These are phyloP conservation scores for Prunus armeniaca DNA, from an alignment of 306 rosid genomes.

Conservation along the genomic window DNA sequence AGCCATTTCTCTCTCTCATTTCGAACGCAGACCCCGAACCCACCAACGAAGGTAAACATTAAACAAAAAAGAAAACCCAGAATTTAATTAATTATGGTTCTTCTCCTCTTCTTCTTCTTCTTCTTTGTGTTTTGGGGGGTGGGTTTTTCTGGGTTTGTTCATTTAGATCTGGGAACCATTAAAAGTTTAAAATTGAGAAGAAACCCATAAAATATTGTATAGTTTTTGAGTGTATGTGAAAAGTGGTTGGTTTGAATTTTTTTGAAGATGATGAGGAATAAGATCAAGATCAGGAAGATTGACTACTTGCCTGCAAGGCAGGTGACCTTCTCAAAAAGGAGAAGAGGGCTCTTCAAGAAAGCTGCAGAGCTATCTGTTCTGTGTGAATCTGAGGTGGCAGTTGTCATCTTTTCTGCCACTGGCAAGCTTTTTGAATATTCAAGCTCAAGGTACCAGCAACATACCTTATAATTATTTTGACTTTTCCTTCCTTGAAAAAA, in stretches of 20 bases:
- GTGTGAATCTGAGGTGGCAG: constrained; percentile 43
- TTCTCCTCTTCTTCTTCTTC: no score
- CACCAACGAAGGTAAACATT: no score
- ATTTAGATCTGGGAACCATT: no score
- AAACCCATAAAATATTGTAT: no score
- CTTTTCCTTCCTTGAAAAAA: neutral
- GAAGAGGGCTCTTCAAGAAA: constrained; percentile 48
- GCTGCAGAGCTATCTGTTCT: constrained; percentile 48
- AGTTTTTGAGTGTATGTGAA: no score
- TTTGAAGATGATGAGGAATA: constrained; percentile 12
- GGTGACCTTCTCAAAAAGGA: constrained; percentile 46
- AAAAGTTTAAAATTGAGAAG: no score
- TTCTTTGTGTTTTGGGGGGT: neutral
- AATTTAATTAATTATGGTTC: no score
- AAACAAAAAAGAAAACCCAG: no score
- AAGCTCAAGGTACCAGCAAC: constrained; percentile 27
- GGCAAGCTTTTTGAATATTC: constrained; percentile 43
- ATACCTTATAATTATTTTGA: neutral
- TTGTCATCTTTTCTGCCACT: constrained; percentile 37
- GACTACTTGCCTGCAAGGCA: constrained; percentile 45
- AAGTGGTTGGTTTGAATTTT: no score
- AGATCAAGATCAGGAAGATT: constrained; percentile 43
- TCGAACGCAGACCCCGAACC: no score
- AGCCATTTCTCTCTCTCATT: no score
- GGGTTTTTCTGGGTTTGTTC: neutral